These are phyloP conservation scores for Pseudogymnoascus sp. DNA, from an alignment of 2,329 filamentous ascomycete species.

Conservation along the genomic window DNA sequence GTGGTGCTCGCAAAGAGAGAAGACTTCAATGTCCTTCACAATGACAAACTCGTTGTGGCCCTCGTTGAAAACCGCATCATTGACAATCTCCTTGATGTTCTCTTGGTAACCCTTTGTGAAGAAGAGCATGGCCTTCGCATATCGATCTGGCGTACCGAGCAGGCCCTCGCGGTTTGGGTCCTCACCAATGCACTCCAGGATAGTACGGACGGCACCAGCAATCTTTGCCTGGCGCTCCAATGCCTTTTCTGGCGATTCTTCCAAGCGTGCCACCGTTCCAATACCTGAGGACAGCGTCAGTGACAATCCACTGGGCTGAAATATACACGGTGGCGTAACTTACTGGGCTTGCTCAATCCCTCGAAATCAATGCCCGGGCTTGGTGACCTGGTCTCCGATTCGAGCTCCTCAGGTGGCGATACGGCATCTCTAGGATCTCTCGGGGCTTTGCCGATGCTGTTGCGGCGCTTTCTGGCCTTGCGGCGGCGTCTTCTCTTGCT, in stretches of 20 bases:
- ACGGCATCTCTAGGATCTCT: conserved; percentile 49
- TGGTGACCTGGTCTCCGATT: conserved; percentile 35
- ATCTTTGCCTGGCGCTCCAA: conserved; percentile 48
- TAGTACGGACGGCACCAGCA: conserved; percentile 53
- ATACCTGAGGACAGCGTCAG: conserved; percentile 35
- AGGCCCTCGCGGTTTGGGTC: conserved; percentile 58
- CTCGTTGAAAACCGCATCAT: conserved; percentile 90
- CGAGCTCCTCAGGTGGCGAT: conserved; percentile 19
- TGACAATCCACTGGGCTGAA: conserved; percentile 4
- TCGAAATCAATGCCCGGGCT: conserved; percentile 54
- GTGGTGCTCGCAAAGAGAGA: conserved; percentile 93
- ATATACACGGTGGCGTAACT: conserved; percentile 17
- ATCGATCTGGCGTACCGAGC: conserved; percentile 67
- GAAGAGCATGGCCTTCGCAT: conserved; percentile 90
- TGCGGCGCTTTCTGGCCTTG: conserved; percentile 34
- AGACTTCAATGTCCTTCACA: conserved; percentile 94
- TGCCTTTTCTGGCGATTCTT: conserved; percentile 46
- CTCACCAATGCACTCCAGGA: conserved; percentile 62
- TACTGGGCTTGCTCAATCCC: conserved; percentile 52
- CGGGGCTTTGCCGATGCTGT: conserved; percentile 52
- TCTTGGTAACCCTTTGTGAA: conserved; percentile 97
- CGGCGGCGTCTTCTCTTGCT: conserved; percentile 18
- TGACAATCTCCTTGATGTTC: conserved; percentile 85
- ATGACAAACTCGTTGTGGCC: conserved; percentile 97
- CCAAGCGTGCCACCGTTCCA: conserved; percentile 55